These are phyloP conservation scores for Phytophthora fragariae DNA, from an alignment of 352 stramenopile genomes.

Conservation along the genomic window DNA sequence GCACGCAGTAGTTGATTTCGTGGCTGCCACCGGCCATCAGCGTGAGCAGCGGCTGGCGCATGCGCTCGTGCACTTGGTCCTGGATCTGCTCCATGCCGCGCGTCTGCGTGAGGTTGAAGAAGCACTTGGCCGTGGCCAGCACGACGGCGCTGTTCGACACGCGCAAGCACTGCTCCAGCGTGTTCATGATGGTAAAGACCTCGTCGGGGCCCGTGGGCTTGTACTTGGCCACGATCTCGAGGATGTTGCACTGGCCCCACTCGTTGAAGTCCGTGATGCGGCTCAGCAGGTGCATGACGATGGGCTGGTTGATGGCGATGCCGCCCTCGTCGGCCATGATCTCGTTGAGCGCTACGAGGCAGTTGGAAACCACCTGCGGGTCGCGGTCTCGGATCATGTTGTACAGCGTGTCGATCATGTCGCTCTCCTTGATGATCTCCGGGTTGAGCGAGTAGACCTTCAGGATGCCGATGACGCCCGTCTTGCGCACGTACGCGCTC, in stretches of 20 bases:
- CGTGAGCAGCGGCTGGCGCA: conserved; percentile 97
- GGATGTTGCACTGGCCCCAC: conserved; percentile 97
- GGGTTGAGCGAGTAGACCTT: conserved; percentile 96
- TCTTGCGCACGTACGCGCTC: conserved; percentile 99
- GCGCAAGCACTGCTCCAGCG: conserved; percentile 94
- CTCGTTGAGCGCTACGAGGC: conserved; percentile 97
- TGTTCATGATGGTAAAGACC: conserved; percentile 99
- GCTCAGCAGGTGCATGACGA: conserved; percentile 98
- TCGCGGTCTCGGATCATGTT: conserved; percentile 99
- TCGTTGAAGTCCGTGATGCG: conserved; percentile 99
- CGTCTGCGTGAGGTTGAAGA: conserved; percentile 95
- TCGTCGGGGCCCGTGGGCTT: conserved; percentile 95
- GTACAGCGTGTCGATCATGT: conserved; percentile 98
- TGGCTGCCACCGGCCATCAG: conserved; percentile 95
- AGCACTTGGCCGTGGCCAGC: conserved; percentile 97
- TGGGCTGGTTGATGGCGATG: conserved; percentile 97
- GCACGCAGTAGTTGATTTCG: conserved; percentile 95
- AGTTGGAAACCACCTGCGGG: conserved; percentile 97
- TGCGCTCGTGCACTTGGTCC: conserved; percentile 89
- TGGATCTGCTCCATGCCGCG: conserved; percentile 89
- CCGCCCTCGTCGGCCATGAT: conserved; percentile 97
- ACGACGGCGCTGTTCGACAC: conserved; percentile 97
- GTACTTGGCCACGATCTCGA: conserved; percentile 96
- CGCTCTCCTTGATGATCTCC: conserved; percentile 92
- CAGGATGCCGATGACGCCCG: conserved; percentile 98